Evolutionary conservation across 2,329 filamentous ascomycete genomes (phyloP).

Genomic region (Dendrostoma leiphaemia): DNA sequence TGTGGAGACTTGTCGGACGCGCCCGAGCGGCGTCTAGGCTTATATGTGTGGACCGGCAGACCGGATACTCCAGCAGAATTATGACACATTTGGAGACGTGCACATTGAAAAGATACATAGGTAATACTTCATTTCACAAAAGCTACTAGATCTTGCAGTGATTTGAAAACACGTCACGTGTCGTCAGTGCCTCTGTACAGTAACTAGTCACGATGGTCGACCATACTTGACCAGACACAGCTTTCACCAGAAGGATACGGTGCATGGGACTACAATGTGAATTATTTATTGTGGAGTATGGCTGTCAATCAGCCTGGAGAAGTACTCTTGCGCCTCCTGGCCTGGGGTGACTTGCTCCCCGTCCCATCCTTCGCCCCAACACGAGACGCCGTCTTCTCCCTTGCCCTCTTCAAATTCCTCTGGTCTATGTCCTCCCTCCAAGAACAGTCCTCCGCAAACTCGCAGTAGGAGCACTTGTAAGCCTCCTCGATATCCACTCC

Average conservation of each 20-base stretch:
- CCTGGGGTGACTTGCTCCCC: background rate
- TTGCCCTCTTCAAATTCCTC: slow-evolving; percentile 36
- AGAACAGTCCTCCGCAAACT: slow-evolving; percentile 74
- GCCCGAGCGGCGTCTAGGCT: too few species aligned
- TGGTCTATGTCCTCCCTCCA: slow-evolving; percentile 74
- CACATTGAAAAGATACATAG: too few species aligned
- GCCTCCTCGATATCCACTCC: slow-evolving; percentile 83
- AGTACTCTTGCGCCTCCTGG: slow-evolving; percentile 7
- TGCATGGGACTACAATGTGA: too few species aligned
- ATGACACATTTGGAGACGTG: too few species aligned
- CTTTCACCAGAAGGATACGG: too few species aligned
- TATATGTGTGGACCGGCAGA: too few species aligned
- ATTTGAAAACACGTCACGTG: too few species aligned
- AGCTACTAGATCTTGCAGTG: background rate
- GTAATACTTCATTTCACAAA: background rate
- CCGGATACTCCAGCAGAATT: too few species aligned
- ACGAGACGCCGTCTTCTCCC: slow-evolving; percentile 10
- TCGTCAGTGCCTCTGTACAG: background rate
- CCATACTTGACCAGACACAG: background rate
- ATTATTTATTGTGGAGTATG: too few species aligned
- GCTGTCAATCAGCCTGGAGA: background rate
- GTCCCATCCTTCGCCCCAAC: background rate
- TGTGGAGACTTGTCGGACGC: background rate
- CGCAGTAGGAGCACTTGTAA: slow-evolving; percentile 83
- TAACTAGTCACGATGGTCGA: too few species aligned